Conservation (phyloP, 2,329 filamentous ascomycete genomes). For the Camptophora hylomeconis region DNA sequence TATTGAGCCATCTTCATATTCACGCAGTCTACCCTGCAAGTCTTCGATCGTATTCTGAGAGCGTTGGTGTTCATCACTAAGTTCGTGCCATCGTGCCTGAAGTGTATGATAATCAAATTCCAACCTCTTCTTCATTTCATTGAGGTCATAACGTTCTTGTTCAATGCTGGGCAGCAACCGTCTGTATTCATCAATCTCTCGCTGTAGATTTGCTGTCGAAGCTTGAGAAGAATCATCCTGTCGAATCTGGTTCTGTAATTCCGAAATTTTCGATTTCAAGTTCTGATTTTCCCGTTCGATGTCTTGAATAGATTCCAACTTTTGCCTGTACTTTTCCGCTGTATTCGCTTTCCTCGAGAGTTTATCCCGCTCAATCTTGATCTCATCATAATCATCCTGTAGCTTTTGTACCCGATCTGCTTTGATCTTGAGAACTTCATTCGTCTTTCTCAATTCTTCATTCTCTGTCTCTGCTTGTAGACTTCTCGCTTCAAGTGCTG, state of each 20-base stretch:
- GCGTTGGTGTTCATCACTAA: slow-evolving; percentile 26
- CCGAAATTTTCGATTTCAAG: slow-evolving; percentile 32
- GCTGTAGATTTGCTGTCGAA: slow-evolving; percentile 14
- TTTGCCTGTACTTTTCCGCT: slow-evolving; percentile 36
- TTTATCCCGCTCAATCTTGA: slow-evolving; percentile 34
- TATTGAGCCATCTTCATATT: slow-evolving; percentile 14
- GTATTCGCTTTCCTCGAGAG: slow-evolving; percentile 35
- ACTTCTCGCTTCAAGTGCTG: slow-evolving; percentile 53
- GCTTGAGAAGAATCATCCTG: slow-evolving; percentile 27
- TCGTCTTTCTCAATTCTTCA: slow-evolving; percentile 30
- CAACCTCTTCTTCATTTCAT: slow-evolving; percentile 34
- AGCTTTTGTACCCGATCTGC: slow-evolving; percentile 30
- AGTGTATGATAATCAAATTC: slow-evolving; percentile 36
- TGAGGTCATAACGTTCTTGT: slow-evolving; percentile 34
- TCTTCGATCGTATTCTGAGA: slow-evolving; percentile 18
- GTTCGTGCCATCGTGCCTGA: slow-evolving; percentile 29
- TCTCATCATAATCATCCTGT: slow-evolving; percentile 36
- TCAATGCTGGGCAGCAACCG: slow-evolving; percentile 34
- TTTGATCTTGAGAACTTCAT: slow-evolving; percentile 32
- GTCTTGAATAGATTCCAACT: slow-evolving; percentile 35
- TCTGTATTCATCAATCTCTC: slow-evolving; percentile 25
- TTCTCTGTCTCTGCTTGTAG: slow-evolving; percentile 37
- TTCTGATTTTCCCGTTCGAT: slow-evolving; percentile 35
- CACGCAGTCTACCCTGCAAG: slow-evolving; percentile 12
- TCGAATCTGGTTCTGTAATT: slow-evolving; percentile 34